These are phyloP conservation scores for Irpex sp. DNA, from an alignment of 1,284 basidiomycete species.

Conservation along the genomic window DNA sequence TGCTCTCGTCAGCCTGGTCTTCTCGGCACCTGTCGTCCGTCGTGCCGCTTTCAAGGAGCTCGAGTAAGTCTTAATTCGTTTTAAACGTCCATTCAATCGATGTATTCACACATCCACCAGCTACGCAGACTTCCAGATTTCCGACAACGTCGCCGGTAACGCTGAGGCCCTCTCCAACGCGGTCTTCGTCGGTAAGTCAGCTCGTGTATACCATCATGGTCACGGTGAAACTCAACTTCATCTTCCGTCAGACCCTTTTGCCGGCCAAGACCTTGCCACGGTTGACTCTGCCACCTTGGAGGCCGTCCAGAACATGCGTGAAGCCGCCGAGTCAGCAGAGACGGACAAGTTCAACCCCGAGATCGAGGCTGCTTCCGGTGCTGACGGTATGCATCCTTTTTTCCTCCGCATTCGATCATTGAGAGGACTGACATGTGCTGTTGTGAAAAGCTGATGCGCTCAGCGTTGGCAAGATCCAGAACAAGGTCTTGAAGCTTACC, in stretches of 20 bases:
- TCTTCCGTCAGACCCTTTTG: slow-evolving; percentile 31
- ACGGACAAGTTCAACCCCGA: slow-evolving; percentile 40
- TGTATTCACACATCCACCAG: slow-evolving; percentile 16
- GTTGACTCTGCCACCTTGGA: slow-evolving; percentile 23
- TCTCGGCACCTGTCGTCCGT: slow-evolving; percentile 1
- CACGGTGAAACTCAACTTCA: slow-evolving; percentile 9
- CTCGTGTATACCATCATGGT: slow-evolving; percentile 9
- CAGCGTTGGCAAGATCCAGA: slow-evolving; percentile 45
- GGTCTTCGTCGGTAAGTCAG: slow-evolving; percentile 27
- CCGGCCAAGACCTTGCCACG: slow-evolving; percentile 32
- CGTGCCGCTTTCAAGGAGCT: not conserved
- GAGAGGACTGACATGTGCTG: not conserved
- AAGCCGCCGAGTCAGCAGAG: slow-evolving; percentile 42
- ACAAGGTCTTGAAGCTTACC: slow-evolving; percentile 50
- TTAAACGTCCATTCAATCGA: no score
- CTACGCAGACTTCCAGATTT: slow-evolving; percentile 45
- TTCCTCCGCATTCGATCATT: not conserved
- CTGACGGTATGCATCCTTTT: slow-evolving; percentile 19
- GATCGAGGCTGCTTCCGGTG: slow-evolving; percentile 39
- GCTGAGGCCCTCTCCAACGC: slow-evolving; percentile 38
- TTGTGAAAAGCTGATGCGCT: slow-evolving; percentile 27
- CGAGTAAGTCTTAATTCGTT: not conserved
- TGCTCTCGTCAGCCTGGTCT: not conserved
- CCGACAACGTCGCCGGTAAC: slow-evolving; percentile 38
- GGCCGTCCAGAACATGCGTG: slow-evolving; percentile 41